Conservation (phyloP, 1,284 basidiomycete genomes). For the Naganishia albida region DNA sequence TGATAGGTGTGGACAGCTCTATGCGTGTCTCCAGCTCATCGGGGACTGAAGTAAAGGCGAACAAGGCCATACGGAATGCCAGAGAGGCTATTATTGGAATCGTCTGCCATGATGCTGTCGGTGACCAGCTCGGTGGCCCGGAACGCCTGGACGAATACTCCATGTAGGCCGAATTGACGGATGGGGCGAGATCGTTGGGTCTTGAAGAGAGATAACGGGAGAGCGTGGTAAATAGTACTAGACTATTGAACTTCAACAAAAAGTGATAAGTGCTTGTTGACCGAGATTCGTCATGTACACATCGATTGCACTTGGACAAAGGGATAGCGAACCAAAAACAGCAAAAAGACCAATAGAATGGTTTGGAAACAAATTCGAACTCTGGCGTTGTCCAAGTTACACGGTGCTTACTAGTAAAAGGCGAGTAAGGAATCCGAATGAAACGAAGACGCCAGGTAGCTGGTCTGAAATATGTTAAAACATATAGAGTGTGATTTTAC, state of each 20-base stretch:
- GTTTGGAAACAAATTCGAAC: slow-evolving; percentile 30
- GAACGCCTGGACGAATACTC: too few relatives aligned
- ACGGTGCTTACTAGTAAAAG: slow-evolving; percentile 31
- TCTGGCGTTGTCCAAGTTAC: slow-evolving; percentile 29
- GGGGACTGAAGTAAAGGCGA: slow-evolving; percentile 45
- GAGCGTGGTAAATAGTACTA: too few relatives aligned
- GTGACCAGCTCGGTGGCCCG: too few relatives aligned
- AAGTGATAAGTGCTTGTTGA: not conserved
- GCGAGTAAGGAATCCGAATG: slow-evolving; percentile 31
- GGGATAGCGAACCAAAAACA: not conserved
- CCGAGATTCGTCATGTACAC: slow-evolving; percentile 15
- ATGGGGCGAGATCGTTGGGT: too few relatives aligned
- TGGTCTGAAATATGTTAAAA: not conserved
- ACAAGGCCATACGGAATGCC: slow-evolving; percentile 46
- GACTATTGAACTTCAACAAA: not conserved
- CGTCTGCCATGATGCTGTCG: not conserved
- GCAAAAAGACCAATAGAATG: slow-evolving; percentile 29
- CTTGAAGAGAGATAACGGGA: too few relatives aligned
- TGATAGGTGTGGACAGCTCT: slow-evolving; percentile 78
- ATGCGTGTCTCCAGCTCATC: slow-evolving; percentile 57
- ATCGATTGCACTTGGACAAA: not conserved
- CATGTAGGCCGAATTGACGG: too few relatives aligned
- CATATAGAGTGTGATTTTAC: not conserved
- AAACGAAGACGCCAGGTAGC: slow-evolving; percentile 29
- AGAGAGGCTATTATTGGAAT: slow-evolving; percentile 12